Base-by-base conservation (phyloP, 2,329 filamentous ascomycete genomes). In the Pestalotiopsis sp. region DNA sequence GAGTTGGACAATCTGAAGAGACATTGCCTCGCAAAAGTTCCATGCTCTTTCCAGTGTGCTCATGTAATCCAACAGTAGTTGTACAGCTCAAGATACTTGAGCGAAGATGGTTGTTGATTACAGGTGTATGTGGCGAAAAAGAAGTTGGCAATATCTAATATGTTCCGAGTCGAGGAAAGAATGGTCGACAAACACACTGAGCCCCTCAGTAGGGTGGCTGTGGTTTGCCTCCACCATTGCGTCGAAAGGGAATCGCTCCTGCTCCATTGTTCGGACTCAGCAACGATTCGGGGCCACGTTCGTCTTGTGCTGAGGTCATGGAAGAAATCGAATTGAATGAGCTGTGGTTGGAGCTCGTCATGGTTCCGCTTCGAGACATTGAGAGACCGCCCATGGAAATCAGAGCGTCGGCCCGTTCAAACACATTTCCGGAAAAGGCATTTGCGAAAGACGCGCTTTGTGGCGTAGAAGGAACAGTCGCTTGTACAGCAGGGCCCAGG, bases 401-500 rank as follows among this genome's bases (percentile, higher is more conserved):
- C 59, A 89, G 79, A 6, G 86, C 82, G 66, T 89, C 87, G 0
- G 87, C 87, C 20, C 87, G 81, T 72, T 89, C 86, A 75, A 89
- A 89, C n/a, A 89, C 85, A 70, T 87, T 83, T 11, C 87, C 86
- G 1, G 83, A 81, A 69, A 89, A 88, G 1, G 84, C 83, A 17
- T 81, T 80, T 7, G 83, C 82, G 73, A 89, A 89, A 0, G 86
- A 86, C 2, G 81, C 84, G 68, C 82, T 87, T 74, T 88, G 84
- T 10, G 89, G 89, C 0, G 89, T 93, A 2, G 87, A 92, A 3
- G 93, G 92, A 11, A 97, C 91, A 0, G 94, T 98, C 1, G 94
- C 94, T 79, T 97, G 94, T 66, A 94, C 93, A 22, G 94, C 94
- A 5, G 94, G 94, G 0, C 94, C 95, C 4, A 98, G 84, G 1